Evolutionary conservation across 139 green algal species (phyloP), one percentile per base, ranked within the genome.

Genomic region (Tetradesmus obliquus): DNA sequence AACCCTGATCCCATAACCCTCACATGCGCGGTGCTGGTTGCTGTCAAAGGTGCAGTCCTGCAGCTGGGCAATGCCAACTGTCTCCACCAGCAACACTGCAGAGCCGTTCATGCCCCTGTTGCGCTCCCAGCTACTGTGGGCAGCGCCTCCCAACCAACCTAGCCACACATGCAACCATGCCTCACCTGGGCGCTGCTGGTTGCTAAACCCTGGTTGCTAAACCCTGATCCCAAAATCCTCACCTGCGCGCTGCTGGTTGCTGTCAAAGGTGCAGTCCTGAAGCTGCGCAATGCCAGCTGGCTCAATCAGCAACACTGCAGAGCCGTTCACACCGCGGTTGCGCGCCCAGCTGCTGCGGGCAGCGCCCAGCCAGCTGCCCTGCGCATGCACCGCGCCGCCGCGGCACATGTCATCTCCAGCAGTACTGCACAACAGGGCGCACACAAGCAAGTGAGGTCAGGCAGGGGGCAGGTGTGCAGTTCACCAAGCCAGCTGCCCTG

Each of bases 271-370:
- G 15, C n/a, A 82, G 54, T 89, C 85, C 45, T 81, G 66, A 66
- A 89, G 85, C 32, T 89, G 85, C 10, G 22, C 32, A 3, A 89
- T 10, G 15, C 85, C 85, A 4, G 82, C 85, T n/a, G 85, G 85
- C 45, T 82, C 5, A 17, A 82, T 4, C 85, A 89, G 51, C 62
- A 89, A 66, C 85, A 89, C 66, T 15, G 85, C 85, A 66, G 85
- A 89, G 12, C 85, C 85, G 54, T 89, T 89, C 5, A 89, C 85
- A 8, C 85, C 85, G 4, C 45, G 17, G 85, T 89, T 89, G 85
- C 45, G 32, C 19, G 13, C 53, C 53, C 71, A 89, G 19, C 15
- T 55, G 85, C 62, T 82, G 85, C 53, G 62, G 2, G 66, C 22
- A 2, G 71, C 85, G 2, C 60, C 85, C 66, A 89, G 85, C 85